A percentile compares a stretch with the other conserved stretches of the same genome.
These are phyloP conservation scores for Evansstolkia leycettana DNA, from an alignment of 495 filamentous ascomycete species.

Conservation along the genomic window DNA sequence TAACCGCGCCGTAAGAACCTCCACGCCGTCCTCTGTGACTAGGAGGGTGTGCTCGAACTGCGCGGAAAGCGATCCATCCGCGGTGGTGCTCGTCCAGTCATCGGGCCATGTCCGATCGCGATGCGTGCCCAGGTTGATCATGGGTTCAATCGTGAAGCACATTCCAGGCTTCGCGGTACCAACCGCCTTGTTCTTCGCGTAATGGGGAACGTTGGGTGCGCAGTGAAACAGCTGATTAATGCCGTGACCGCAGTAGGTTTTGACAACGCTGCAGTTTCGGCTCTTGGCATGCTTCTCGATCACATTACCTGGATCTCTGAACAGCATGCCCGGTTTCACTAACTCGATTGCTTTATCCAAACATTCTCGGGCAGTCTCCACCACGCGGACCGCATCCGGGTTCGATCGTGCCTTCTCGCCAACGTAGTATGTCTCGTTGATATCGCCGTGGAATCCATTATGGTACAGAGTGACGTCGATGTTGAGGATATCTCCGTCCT, in stretches of 20 bases:
- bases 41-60: constrained; percentile 94
- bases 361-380: constrained; percentile 71
- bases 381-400: constrained; percentile 69
- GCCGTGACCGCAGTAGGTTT: constrained; percentile 83
- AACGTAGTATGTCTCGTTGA: constrained; percentile 90
- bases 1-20: constrained; percentile 78
- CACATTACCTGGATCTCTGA: constrained; percentile 70
- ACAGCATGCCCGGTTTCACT: constrained; percentile 77
- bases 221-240: constrained; percentile 79
- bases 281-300: constrained; percentile 81
- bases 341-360: constrained; percentile 71
- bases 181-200: constrained; percentile 83
- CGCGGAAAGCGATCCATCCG: constrained; percentile 69
- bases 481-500: constrained; percentile 83
- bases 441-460: constrained; percentile 74
- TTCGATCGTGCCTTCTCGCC: constrained; percentile 64
- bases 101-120: constrained; percentile 82
- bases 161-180: constrained; percentile 77
- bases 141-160: constrained; percentile 91
- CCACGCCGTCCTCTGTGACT: constrained; percentile 87
- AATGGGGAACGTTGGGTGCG: constrained; percentile 77
- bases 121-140: constrained; percentile 75
- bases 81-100: constrained; percentile 79
- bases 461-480: constrained; percentile 84
- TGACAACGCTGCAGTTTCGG: constrained; percentile 67